These are phyloP conservation scores for Neodidymelliopsis sp. DNA, from an alignment of 2,329 filamentous ascomycete genomes.

Conservation along the genomic window DNA sequence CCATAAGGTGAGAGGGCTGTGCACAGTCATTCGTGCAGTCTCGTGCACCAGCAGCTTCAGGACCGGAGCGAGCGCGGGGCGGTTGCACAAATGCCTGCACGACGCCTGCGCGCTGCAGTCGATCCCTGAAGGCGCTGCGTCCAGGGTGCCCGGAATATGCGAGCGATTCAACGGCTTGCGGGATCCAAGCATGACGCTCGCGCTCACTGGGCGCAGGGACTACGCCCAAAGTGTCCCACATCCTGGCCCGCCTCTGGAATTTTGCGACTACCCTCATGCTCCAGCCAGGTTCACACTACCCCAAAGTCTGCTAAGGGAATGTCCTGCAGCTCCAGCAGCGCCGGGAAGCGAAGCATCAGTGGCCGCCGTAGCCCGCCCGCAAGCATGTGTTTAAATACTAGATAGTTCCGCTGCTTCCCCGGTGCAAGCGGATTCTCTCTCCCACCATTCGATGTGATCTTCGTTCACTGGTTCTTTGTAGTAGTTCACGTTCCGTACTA, in stretches of 20 bases:
- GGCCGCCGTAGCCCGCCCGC: conserved; percentile 48
- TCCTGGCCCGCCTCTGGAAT: conserved; percentile 42
- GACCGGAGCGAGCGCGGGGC: conserved; percentile 35
- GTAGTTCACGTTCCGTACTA: conserved; percentile 45
- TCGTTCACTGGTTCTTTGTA: conserved; percentile 43
- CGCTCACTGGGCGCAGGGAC: conserved; percentile 40
- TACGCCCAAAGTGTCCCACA: conserved; percentile 40
- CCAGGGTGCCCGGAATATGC: conserved; percentile 47
- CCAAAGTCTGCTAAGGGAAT: conserved; percentile 51
- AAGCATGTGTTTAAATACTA: conserved; percentile 52
- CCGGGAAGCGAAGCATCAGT: conserved; percentile 51
- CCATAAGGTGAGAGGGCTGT: conserved; percentile 28
- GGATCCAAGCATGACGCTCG: conserved; percentile 51
- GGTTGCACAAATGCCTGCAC: conserved; percentile 31
- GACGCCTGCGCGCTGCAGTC: conserved; percentile 35
- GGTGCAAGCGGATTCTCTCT: conserved; percentile 49
- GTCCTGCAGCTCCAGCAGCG: conserved; percentile 51
- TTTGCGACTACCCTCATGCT: conserved; percentile 51
- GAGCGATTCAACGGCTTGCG: conserved; percentile 50
- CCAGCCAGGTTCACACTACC: conserved; percentile 51
- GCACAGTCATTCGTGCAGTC: conserved; percentile 27
- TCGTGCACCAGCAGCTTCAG: conserved; percentile 34
- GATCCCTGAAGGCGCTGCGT: conserved; percentile 44
- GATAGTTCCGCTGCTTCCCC: conserved; percentile 48
- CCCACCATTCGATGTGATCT: conserved; percentile 52